Evolutionary conservation across 352 stramenopile species (phyloP).

Genomic region (Phytophthora cactorum): DNA sequence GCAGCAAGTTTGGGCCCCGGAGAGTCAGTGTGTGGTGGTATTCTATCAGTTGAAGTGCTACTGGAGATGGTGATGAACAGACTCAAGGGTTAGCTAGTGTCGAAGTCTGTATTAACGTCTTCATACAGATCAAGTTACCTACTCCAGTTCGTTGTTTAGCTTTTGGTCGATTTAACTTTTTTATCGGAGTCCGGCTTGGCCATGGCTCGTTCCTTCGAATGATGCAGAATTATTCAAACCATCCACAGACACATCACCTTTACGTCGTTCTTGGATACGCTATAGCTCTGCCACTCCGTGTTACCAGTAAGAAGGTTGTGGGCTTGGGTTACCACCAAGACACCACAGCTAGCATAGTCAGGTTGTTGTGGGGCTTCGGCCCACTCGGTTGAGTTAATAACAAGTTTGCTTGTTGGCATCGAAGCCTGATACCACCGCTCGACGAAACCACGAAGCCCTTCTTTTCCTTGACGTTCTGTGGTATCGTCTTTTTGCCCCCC

Average conservation of each 20-base stretch:
- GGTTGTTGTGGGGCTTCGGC: too few species aligned
- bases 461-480: not conserved
- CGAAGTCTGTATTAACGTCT: not conserved
- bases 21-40: too few species aligned
- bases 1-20: not conserved
- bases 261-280: not conserved
- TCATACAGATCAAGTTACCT: not conserved
- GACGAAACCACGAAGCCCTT: not conserved
- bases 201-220: not conserved
- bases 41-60: not conserved
- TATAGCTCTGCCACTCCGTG: not conserved
- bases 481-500: not conserved
- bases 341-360: too few species aligned
- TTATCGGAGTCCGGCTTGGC: not conserved
- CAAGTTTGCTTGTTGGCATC: not conserved
- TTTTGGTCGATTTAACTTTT: not conserved
- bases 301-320: slow-evolving; percentile 1
- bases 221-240: slow-evolving; percentile 8
- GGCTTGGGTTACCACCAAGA: too few species aligned
- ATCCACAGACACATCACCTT: slow-evolving; percentile 8
- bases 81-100: not conserved
- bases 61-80: not conserved
- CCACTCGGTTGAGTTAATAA: too few species aligned
- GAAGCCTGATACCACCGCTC: not conserved
- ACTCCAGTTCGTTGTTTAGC: not conserved